phyloP scores from a whole-genome alignment of 208 protist species.

The Acanthamoeba royreba region DNA sequence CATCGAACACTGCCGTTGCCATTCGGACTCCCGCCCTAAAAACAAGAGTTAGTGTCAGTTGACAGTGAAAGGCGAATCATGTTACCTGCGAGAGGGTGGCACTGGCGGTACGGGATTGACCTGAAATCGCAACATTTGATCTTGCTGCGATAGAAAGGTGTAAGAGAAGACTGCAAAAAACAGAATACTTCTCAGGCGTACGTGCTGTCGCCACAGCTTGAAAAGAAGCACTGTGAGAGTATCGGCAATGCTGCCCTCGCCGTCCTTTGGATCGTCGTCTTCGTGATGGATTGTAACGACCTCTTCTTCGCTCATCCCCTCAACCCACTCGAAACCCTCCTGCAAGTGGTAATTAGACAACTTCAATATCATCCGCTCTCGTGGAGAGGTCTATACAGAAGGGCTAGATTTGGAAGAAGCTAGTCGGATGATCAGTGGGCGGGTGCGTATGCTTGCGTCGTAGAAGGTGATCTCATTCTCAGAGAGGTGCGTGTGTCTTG shows the following conservation, averaged over 20 bases:
- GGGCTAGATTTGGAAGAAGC: neutral
- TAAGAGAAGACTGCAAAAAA: too few species aligned
- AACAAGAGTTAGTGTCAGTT: neutral
- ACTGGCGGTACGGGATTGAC: neutral
- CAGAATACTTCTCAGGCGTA: too few species aligned
- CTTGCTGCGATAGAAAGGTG: too few species aligned
- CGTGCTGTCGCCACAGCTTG: neutral
- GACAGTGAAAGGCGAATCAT: too few species aligned
- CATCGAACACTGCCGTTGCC: neutral
- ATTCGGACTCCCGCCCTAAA: neutral
- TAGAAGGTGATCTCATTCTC: slow-evolving; percentile 6
- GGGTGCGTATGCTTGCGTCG: neutral
- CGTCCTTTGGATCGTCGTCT: neutral
- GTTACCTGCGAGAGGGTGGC: neutral
- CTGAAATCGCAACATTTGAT: neutral
- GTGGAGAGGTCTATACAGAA: neutral
- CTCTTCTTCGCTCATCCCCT: neutral
- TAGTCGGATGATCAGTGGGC: neutral
- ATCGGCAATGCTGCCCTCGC: neutral
- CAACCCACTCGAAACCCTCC: neutral
- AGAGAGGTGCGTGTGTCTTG: neutral
- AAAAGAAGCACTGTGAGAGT: neutral
- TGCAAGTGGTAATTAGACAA: too few species aligned
- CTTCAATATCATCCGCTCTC: neutral
- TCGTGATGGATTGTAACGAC: neutral